Conservation (phyloP, 2,329 filamentous ascomycete species). For the Aspergillus piperis region DNA sequence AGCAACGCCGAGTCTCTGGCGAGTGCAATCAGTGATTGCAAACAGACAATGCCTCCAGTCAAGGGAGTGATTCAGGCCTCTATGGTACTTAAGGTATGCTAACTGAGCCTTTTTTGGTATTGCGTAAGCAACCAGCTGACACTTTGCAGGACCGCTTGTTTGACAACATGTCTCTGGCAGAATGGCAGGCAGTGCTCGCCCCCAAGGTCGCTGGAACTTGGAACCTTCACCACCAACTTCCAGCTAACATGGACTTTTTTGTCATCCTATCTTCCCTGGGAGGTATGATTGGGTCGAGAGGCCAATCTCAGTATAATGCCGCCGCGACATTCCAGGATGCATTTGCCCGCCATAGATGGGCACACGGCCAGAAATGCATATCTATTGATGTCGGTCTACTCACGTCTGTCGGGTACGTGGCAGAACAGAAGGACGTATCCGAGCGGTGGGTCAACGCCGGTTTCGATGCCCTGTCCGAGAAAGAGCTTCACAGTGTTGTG, state of each 20-base stretch:
- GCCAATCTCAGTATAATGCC: slow-evolving; percentile 45
- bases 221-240: slow-evolving; percentile 34
- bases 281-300: slow-evolving; percentile 43
- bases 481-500: not conserved
- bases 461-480: not conserved
- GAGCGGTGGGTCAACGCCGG: not conserved
- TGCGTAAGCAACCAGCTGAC: slow-evolving; percentile 32
- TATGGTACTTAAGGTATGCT: slow-evolving; percentile 24
- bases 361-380: slow-evolving; percentile 24
- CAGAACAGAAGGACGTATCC: not conserved
- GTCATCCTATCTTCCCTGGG: slow-evolving; percentile 40
- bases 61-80: slow-evolving; percentile 29
- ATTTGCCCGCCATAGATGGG: slow-evolving; percentile 28
- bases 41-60: slow-evolving; percentile 13
- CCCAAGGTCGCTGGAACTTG: slow-evolving; percentile 16
- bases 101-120: not conserved
- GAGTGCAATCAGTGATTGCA: slow-evolving; percentile 10
- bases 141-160: not conserved
- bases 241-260: slow-evolving; percentile 40
- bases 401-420: slow-evolving; percentile 1
- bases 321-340: slow-evolving; percentile 38
- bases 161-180: not conserved
- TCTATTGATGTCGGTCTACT: slow-evolving; percentile 25
- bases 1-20: slow-evolving; percentile 10
- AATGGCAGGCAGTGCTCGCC: not conserved